Base-by-base conservation (phyloP, 768 basidiomycete species). In the Nevesoporus exiguus region DNA sequence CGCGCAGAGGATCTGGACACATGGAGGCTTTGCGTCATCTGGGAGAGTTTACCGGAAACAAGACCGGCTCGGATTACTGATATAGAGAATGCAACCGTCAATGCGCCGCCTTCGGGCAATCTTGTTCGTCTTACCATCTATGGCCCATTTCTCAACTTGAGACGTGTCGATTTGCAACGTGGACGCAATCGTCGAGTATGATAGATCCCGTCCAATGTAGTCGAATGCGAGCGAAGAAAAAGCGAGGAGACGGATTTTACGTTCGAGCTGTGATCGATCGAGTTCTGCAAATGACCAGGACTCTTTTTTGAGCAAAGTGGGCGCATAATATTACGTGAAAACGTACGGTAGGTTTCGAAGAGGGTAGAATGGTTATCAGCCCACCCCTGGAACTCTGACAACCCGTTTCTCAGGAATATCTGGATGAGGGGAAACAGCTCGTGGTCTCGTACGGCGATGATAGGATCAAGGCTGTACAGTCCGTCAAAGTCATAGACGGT, bases 111-210 rank as follows among this genome's bases (percentile, higher is more conserved):
- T 21, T 42, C 3, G 0, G 29, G 30, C 30, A 6, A 29, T 4
- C 40, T 19, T 8, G 49, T 51, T 43, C 29, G 13, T 59, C 76
- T 56, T 64, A 92, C 91, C 85, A 71, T 93, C 90, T 57, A 94
- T 93, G 37, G 85, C 83, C 90, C 90, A 93, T 63, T 81, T 84
- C 68, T 94, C 93, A 27, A 94, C 90, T 55, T 89, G 76, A 24
- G 79, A 73, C 21, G 69, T 56, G 24, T 83, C 78, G 8, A 91
- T 82, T 58, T 89, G 81, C 41, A 94, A 71, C 13, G 80, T 76
- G 27, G 82, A 75, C 1, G 86, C 85, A 34, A 95, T 82, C 61
- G 77, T 80, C 10, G 81, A 67, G 68, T 94, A 94, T 0, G 85
- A 71, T 14, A 95, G 75, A 61, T 85, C 83, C 43, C 81, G 80